A percentile compares a stretch with the other conserved stretches of the same genome.
These are phyloP conservation scores for Monilinia laxa DNA, from an alignment of 2,329 filamentous ascomycete genomes.

Conservation along the genomic window DNA sequence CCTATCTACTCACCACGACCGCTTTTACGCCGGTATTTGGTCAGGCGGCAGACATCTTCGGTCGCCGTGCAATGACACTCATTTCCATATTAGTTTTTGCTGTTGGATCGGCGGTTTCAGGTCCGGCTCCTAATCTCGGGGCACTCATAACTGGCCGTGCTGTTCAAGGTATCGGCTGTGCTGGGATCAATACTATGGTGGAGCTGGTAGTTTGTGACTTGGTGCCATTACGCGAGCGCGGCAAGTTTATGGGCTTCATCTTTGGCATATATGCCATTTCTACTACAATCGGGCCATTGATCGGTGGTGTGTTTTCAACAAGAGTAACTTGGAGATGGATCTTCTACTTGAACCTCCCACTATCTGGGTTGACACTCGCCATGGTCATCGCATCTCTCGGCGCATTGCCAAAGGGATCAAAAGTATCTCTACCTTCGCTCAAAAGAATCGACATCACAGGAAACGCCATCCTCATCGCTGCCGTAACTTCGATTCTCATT, in stretches of 20 bases:
- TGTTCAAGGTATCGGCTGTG: constrained; percentile 40
- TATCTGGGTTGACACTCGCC: constrained; percentile 25
- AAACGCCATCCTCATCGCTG: constrained; percentile 56
- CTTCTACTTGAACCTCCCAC: constrained; percentile 28
- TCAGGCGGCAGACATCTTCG: constrained; percentile 53
- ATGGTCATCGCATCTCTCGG: constrained; percentile 26
- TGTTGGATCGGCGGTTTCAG: constrained; percentile 54
- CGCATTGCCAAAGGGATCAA: background rate
- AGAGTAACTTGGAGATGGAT: constrained; percentile 43
- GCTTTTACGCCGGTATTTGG: constrained; percentile 39
- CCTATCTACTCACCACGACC: constrained; percentile 19
- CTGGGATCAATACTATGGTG: constrained; percentile 48
- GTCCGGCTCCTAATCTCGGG: constrained; percentile 45
- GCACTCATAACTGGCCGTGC: constrained; percentile 52
- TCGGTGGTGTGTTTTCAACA: constrained; percentile 46
- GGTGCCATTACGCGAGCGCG: constrained; percentile 49
- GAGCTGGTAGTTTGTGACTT: constrained; percentile 53
- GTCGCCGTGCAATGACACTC: constrained; percentile 48
- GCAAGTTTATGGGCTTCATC: constrained; percentile 45
- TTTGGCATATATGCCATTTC: constrained; percentile 35
- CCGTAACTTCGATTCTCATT: constrained; percentile 55
- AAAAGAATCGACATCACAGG: constrained; percentile 62
- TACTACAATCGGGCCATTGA: constrained; percentile 41
- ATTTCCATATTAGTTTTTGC: constrained; percentile 48
- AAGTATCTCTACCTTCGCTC: constrained; percentile 34